Evolutionary conservation across 202 grass and related monocot species (phyloP).

Genomic region (Cymbopogon flexuosus): DNA sequence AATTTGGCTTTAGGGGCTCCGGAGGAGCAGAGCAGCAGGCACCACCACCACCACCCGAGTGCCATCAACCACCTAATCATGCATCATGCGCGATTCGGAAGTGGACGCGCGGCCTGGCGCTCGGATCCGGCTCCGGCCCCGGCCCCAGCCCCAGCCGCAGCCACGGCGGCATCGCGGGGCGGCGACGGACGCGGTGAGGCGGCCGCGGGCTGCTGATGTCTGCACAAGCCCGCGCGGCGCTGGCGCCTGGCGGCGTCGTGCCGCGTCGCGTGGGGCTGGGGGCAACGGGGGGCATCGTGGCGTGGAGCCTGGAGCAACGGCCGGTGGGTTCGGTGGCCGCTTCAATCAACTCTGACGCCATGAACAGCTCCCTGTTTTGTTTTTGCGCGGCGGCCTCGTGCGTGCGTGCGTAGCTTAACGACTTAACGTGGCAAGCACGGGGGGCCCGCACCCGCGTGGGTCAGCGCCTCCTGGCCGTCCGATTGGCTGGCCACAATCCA

Average conservation of each 20-base stretch:
- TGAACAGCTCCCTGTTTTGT: neutral
- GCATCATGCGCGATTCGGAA: neutral
- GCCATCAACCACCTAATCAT: neutral
- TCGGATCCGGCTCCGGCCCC: slow-evolving; percentile 8
- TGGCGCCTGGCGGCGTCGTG: neutral
- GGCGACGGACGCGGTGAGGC: neutral
- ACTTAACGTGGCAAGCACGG: neutral
- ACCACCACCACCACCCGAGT: neutral
- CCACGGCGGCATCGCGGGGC: neutral
- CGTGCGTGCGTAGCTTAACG: neutral
- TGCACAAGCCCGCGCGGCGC: neutral
- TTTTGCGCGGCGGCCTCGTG: neutral
- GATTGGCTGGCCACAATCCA: neutral
- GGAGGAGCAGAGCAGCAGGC: slow-evolving; percentile 10
- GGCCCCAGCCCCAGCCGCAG: neutral
- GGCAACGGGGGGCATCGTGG: neutral
- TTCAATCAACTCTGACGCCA: slow-evolving; percentile 16
- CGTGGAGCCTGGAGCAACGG: neutral
- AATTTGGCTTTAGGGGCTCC: slow-evolving; percentile 53
- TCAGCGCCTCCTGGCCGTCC: slow-evolving; percentile 16
- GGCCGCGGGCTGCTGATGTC: neutral
- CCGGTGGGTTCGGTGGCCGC: slow-evolving; percentile 4
- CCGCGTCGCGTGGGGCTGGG: neutral
- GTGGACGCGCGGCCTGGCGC: neutral
- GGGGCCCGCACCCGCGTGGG: neutral